A percentile compares a stretch with the other conserved stretches of the same genome.
phyloP scores from a whole-genome alignment of 164 flowering plant species.

The Taxillus chinensis region DNA sequence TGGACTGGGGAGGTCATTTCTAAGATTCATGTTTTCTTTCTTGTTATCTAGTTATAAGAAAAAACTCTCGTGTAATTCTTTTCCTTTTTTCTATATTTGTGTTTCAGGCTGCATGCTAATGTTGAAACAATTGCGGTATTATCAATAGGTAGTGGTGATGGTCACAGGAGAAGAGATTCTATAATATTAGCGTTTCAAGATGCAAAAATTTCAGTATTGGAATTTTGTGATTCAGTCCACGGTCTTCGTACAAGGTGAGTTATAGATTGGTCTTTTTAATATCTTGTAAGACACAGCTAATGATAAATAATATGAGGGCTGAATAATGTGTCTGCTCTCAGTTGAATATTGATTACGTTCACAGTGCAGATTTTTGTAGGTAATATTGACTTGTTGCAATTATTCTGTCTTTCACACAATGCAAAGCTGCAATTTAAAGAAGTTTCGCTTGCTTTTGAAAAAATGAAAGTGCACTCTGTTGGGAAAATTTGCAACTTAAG shows the following conservation, averaged over 20 bases:
- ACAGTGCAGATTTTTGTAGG: too few species aligned
- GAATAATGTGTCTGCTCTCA: too few species aligned
- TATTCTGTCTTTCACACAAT: too few species aligned
- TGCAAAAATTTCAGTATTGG: constrained; percentile 83
- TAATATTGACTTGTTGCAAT: too few species aligned
- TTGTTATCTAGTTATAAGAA: neutral
- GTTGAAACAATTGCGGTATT: constrained; percentile 74
- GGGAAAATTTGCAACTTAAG: too few species aligned
- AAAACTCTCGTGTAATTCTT: neutral
- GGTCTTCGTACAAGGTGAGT: constrained; percentile 81
- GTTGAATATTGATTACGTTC: too few species aligned
- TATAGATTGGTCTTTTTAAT: too few species aligned
- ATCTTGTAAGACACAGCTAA: too few species aligned
- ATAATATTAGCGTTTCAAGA: constrained; percentile 69
- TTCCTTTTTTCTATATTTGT: neutral
- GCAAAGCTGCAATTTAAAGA: too few species aligned
- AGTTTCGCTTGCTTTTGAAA: too few species aligned
- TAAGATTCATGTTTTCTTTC: neutral
- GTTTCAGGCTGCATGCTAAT: constrained; percentile 85
- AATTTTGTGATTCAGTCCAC: constrained; percentile 89
- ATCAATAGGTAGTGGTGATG: constrained; percentile 44
- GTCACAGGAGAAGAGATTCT: constrained; percentile 75
- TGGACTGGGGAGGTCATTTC: neutral
- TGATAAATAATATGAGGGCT: too few species aligned
- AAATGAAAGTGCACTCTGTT: too few species aligned